Evolutionary conservation across 2,329 filamentous ascomycete species (phyloP).

Genomic region (Microdochium paspali): DNA sequence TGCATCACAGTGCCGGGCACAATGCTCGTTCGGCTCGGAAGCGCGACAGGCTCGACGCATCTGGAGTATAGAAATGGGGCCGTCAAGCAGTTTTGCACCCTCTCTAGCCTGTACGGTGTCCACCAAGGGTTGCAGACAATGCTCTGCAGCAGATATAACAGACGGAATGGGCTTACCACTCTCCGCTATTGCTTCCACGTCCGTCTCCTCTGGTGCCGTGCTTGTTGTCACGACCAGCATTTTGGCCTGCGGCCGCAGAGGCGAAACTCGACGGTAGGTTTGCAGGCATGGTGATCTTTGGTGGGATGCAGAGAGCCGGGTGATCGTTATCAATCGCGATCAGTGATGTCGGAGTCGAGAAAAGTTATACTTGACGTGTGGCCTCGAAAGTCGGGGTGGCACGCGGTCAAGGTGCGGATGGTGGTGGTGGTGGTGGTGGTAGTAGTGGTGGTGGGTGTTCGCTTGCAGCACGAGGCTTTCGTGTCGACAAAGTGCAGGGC

Average conservation of each 20-base stretch:
- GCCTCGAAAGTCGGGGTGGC: neutral
- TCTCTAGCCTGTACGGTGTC: no score
- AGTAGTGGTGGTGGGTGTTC: neutral
- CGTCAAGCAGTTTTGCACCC: no score
- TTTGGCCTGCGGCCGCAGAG: slow-evolving; percentile 72
- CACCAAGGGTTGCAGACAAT: neutral
- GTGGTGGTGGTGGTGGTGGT: neutral
- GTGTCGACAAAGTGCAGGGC: neutral
- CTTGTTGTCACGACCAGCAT: slow-evolving; percentile 49
- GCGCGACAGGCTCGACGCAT: no score
- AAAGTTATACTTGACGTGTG: neutral
- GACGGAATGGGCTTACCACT: slow-evolving; percentile 52
- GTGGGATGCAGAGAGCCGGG: neutral
- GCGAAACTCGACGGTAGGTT: slow-evolving; percentile 77
- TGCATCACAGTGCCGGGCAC: neutral
- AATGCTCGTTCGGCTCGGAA: no score
- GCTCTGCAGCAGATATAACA: slow-evolving; percentile 1
- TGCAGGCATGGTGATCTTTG: slow-evolving; percentile 48
- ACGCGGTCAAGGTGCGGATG: neutral
- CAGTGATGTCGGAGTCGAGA: neutral
- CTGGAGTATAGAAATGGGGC: no score
- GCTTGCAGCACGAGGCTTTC: neutral
- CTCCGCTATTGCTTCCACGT: slow-evolving; percentile 49
- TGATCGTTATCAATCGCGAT: neutral
- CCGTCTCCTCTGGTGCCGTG: slow-evolving; percentile 47